These are phyloP conservation scores for Millerozyma miso DNA, from an alignment of 805 yeast genomes.

Conservation along the genomic window DNA sequence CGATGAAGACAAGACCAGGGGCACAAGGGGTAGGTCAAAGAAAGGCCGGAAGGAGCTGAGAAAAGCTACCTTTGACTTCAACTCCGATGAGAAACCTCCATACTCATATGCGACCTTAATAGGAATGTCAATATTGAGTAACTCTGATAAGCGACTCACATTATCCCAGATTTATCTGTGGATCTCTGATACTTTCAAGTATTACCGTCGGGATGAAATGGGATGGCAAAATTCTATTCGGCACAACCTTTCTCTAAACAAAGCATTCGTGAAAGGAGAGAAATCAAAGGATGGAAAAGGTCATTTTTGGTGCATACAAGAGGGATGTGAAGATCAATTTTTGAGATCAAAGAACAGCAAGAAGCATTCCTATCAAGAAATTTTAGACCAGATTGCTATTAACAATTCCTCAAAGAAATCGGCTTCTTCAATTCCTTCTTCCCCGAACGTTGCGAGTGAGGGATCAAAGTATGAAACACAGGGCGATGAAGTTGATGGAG, in stretches of 20 bases:
- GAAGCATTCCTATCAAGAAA: constrained; percentile 38
- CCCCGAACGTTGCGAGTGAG: constrained; percentile 20
- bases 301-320: constrained; percentile 87
- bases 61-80: constrained; percentile 40
- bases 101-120: constrained; percentile 91
- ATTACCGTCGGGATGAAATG: constrained; percentile 77
- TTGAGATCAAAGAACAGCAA: constrained; percentile 57
- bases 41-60: constrained; percentile 24
- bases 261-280: constrained; percentile 87
- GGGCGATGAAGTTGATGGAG: constrained; percentile 3
- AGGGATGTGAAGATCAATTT: constrained; percentile 80
- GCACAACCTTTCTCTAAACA: constrained; percentile 87
- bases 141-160: constrained; percentile 48
- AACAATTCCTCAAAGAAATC: constrained; percentile 5
- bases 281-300: constrained; percentile 89
- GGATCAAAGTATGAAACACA: constrained; percentile 6
- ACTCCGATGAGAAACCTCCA: constrained; percentile 75
- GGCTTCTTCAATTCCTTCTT: constrained; percentile 25
- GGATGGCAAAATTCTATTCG: constrained; percentile 99
- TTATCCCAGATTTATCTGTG: constrained; percentile 77
- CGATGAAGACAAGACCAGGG: constrained; percentile 23
- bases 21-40: constrained; percentile 28
- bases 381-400: constrained; percentile 35
- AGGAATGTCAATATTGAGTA: constrained; percentile 85
- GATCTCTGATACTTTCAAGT: constrained; percentile 83